These are phyloP conservation scores for Scedosporium dehoogii DNA, from an alignment of 2,329 filamentous ascomycete genomes.

Conservation along the genomic window DNA sequence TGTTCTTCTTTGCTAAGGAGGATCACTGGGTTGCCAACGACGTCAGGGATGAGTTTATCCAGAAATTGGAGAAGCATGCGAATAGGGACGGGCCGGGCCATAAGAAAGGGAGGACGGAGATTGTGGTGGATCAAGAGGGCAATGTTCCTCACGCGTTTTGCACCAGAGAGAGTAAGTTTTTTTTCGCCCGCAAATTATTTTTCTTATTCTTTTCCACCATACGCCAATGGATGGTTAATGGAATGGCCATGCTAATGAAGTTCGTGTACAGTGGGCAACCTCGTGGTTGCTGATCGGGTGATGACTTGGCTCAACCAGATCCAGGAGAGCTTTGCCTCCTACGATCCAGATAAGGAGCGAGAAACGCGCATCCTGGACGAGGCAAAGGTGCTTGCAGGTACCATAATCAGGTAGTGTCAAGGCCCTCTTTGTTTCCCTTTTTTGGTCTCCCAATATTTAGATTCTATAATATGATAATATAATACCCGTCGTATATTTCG, in stretches of 20 bases:
- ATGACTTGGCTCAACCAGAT: slow-evolving; percentile 1
- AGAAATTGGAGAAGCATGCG: slow-evolving; percentile 22
- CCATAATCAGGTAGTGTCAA: neutral
- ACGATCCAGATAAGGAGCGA: neutral
- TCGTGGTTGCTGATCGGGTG: slow-evolving; percentile 1
- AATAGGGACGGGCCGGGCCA: slow-evolving; percentile 16
- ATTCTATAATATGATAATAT: neutral
- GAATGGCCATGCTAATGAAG: neutral
- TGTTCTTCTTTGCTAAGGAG: slow-evolving; percentile 48
- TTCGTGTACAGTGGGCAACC: neutral
- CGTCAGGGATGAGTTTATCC: slow-evolving; percentile 46
- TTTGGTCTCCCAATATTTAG: neutral
- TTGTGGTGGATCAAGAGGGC: slow-evolving; percentile 42
- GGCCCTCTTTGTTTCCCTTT: neutral
- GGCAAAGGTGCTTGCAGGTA: neutral
- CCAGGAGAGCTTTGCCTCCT: neutral
- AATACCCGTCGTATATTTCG: neutral
- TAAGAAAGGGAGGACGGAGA: slow-evolving; percentile 28
- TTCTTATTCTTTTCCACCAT: neutral
- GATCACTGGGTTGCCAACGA: slow-evolving; percentile 54
- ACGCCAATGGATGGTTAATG: no score
- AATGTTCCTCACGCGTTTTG: slow-evolving; percentile 53
- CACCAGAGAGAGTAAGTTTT: slow-evolving; percentile 24
- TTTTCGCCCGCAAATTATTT: neutral
- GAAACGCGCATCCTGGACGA: neutral